Percentiles rank a stretch among this genome's conserved stretches.
Evolutionary conservation across 2,329 filamentous ascomycete genomes (phyloP).

Genomic region (Nemania abortiva): DNA sequence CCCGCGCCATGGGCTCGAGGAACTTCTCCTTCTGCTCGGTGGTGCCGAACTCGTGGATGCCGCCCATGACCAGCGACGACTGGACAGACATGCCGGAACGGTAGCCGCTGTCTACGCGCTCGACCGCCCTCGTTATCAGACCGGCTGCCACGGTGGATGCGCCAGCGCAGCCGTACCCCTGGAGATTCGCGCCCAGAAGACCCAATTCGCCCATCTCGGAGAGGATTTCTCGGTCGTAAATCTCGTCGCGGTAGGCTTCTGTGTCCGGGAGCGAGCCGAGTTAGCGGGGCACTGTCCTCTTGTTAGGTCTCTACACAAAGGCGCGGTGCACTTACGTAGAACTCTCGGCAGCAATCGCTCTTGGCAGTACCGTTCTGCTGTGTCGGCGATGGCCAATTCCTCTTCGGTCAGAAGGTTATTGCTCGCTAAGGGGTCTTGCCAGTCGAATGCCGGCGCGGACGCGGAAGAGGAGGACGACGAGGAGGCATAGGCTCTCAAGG

Average conservation of each 20-base stretch:
- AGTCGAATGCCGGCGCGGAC: conserved; percentile 73
- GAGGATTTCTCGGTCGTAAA: conserved; percentile 87
- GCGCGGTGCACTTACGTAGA: conserved; percentile 70
- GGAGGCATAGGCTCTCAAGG: conserved; percentile 48
- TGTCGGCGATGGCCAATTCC: conserved; percentile 89
- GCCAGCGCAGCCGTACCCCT: conserved; percentile 90
- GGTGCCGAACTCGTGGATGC: conserved; percentile 89
- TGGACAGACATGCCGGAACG: conserved; percentile 94
- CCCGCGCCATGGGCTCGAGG: conserved; percentile 83
- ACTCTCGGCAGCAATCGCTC: conserved; percentile 88
- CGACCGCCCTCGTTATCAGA: conserved; percentile 89
- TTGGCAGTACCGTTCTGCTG: conserved; percentile 93
- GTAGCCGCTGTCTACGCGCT: conserved; percentile 91
- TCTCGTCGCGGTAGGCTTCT: conserved; percentile 76
- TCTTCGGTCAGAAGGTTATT: conserved; percentile 87
- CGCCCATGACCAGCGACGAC: conserved; percentile 92
- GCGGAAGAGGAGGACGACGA: conserved; percentile 46
- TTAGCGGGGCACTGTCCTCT: conserved; percentile 30
- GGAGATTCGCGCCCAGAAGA: conserved; percentile 85
- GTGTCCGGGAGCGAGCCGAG: not conserved
- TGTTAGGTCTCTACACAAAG: not conserved
- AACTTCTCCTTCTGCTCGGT: conserved; percentile 88
- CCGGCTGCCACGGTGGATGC: conserved; percentile 90
- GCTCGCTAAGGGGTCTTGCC: conserved; percentile 87
- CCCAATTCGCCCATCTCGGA: conserved; percentile 93